A percentile compares a stretch with the other conserved stretches of the same genome.
Evolutionary conservation across 164 flowering plant genomes (phyloP).

Genomic region (Magnolia kwangsiensis): DNA sequence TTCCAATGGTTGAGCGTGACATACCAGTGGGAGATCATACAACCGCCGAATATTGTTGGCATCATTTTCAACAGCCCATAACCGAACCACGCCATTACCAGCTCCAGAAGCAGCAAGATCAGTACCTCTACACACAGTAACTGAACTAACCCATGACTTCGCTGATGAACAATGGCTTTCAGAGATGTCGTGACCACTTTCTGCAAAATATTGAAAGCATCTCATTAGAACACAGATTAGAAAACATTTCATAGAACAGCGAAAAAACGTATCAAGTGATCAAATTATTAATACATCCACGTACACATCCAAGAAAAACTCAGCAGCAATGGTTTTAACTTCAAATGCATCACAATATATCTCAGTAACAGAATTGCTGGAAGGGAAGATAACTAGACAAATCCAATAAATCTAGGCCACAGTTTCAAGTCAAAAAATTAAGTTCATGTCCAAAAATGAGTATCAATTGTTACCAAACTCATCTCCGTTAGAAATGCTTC

Average conservation of each 20-base stretch:
- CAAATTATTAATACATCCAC: neutral
- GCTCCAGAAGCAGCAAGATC: slow-evolving; percentile 99
- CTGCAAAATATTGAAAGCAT: slow-evolving; percentile 25
- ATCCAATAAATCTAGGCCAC: neutral
- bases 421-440: neutral
- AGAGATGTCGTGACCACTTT: slow-evolving; percentile 32
- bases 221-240: neutral
- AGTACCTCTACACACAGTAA: slow-evolving; percentile 71
- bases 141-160: slow-evolving; percentile 80
- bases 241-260: no score
- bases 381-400: neutral
- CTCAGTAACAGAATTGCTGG: neutral
- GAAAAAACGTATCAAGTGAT: neutral
- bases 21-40: slow-evolving; percentile 74
- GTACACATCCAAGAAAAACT: neutral
- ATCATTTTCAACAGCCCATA: slow-evolving; percentile 74
- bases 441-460: neutral
- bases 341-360: neutral
- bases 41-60: slow-evolving; percentile 56
- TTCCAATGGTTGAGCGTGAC: slow-evolving; percentile 7
- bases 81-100: slow-evolving; percentile 79
- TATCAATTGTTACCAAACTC: slow-evolving; percentile 37
- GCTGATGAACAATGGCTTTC: slow-evolving; percentile 34
- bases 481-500: slow-evolving; percentile 33
- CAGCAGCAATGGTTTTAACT: neutral